Base-by-base conservation (phyloP, 1,284 basidiomycete genomes). In the Hypsizygus ulmarius region DNA sequence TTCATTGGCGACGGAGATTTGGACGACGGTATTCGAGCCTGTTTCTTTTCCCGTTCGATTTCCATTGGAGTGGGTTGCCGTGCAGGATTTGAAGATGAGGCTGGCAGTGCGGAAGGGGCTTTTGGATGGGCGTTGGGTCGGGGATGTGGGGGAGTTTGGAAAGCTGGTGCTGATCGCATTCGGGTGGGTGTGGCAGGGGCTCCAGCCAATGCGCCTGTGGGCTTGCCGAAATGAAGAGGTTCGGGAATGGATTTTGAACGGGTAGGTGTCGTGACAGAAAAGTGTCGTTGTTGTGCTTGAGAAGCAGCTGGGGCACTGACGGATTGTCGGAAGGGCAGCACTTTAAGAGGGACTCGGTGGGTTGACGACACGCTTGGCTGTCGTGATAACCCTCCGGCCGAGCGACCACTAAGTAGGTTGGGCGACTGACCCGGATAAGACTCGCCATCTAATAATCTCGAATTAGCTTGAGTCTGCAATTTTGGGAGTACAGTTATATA, bases 1-100 rank as follows among this genome's bases (percentile, higher is more conserved):
- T 79, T 82, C 69, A 84, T 72, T 0, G 79, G 74, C 5, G 79
- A 82, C 0, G 79, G 80, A 1, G 79, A 74, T 5, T 64, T 71
- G 2, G 84, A 87, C 0, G 84, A 87, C 1, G 82, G 82, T 36
- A 85, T 70, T 7, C 60, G 69, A 5, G 53, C 55, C 34, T 60
- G 52, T 5, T 51, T 49, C 29, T 52, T 39, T 11, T 60, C 58
- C 12, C 35, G 50, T 36, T 60, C 58, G 8, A 59, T 57, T 30
- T 61, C 59, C 5, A 44, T 38, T 12, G 41, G 52, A 5, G 58
- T 56, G 1, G 49, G 53, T 21, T 47, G 35, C 16, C 51, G 55
- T 12, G 32, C 39, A 1, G 43, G 21, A 25, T 47, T 43, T 36
- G 37, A 18, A 28, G 27, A 42, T 11, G 49, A 27, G 18, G 27